Evolutionary conservation across 169 alveolate genomes (phyloP), one percentile per base, ranked within the genome.

Genomic region (Cryptosporidium ryanae): DNA sequence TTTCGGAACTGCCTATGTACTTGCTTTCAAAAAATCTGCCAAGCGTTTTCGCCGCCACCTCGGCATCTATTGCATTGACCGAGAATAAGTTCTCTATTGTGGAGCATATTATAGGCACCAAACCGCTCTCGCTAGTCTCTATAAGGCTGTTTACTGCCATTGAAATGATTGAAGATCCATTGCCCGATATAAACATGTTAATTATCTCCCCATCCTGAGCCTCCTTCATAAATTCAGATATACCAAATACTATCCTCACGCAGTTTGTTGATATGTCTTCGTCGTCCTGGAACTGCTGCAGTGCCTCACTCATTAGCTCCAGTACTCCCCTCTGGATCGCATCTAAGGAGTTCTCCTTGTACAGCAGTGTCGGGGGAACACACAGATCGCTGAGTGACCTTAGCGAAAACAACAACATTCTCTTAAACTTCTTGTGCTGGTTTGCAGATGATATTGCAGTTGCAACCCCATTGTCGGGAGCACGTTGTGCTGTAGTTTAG

Each of bases 401-500:
- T 89, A 95, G 91, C 3, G 97, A 96, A 91, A 95, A 95, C 90
- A 95, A 84, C 90, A 95, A 90, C 98, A 95, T 95, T 91, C 96
- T 95, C 84, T 95, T 95, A 92, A 95, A 95, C 84, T 95, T 95
- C 84, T 95, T 96, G 90, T 95, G 98, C 65, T 95, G 95, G 52
- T 93, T 93, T 52, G 95, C 94, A 63, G 97, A 94, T 29, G 96
- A 91, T 54, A 95, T 97, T 18, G 98, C 98, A 64, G 96, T 96
- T 76, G 96, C 96, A 46, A 95, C 98, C 52, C 98, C 98, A 68
- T 95, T 93, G 82, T 95, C 98, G 81, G 97, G 93, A 21, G 87
- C 87, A 55, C 87, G 64, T 76, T 76, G 87, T 10, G 76, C 87
- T 76, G n/a, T 27, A 3, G 29, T 6, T 21, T 4, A 23, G 17